phyloP scores from a whole-genome alignment of 2,329 filamentous ascomycete species.

The Alternaria infectoria region DNA sequence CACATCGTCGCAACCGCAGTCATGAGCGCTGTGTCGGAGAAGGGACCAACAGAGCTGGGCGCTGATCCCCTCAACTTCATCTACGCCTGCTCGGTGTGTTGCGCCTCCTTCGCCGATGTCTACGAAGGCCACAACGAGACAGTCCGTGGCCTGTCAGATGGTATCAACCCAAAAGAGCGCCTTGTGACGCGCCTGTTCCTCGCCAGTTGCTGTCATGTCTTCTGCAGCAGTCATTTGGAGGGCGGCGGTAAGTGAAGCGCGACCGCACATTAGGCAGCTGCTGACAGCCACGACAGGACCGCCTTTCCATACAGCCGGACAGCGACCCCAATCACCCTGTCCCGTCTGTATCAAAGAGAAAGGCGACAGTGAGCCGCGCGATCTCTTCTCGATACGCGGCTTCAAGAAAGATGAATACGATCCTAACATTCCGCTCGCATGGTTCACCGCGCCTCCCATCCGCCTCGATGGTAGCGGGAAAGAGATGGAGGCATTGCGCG shows the following conservation, averaged over 20 bases:
- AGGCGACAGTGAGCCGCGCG: slow-evolving; percentile 42
- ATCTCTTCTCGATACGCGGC: slow-evolving; percentile 56
- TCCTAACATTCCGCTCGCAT: slow-evolving; percentile 50
- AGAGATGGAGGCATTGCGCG: slow-evolving; percentile 53
- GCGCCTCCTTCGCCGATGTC: slow-evolving; percentile 53
- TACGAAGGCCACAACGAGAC: slow-evolving; percentile 50
- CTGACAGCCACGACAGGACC: slow-evolving; percentile 43
- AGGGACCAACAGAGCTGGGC: slow-evolving; percentile 34
- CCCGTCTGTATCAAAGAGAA: slow-evolving; percentile 52
- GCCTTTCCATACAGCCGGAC: slow-evolving; percentile 53
- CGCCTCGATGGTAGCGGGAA: slow-evolving; percentile 45
- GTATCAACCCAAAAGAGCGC: slow-evolving; percentile 45
- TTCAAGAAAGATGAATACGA: slow-evolving; percentile 52
- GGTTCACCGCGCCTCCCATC: slow-evolving; percentile 55
- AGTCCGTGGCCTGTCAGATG: slow-evolving; percentile 47
- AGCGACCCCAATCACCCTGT: slow-evolving; percentile 52
- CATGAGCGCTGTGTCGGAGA: slow-evolving; percentile 21
- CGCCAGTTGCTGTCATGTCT: slow-evolving; percentile 56
- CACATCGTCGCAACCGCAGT: background rate
- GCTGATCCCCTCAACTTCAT: slow-evolving; percentile 51
- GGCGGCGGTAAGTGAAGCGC: slow-evolving; percentile 52
- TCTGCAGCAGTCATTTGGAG: slow-evolving; percentile 56
- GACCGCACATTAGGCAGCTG: background rate
- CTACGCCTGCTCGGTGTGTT: slow-evolving; percentile 58
- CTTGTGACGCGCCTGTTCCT: slow-evolving; percentile 56